Conservation (phyloP, 2,329 filamentous ascomycete genomes). For the Ophiocordyceps australis region DNA sequence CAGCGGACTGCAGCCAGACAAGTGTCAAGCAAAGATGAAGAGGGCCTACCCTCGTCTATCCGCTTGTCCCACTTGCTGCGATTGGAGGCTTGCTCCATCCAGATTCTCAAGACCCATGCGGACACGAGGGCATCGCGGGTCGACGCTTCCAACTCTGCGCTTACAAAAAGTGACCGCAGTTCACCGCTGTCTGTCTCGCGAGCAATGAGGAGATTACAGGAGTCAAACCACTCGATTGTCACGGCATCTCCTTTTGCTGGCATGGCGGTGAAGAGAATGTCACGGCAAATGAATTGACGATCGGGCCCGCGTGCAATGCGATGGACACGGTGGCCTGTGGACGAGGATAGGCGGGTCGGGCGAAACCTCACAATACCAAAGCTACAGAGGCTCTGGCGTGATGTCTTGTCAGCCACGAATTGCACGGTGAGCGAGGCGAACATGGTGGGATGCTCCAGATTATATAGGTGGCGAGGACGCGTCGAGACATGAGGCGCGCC, state of each 20-base stretch:
- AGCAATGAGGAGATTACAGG: slow-evolving; percentile 10
- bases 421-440: slow-evolving; percentile 11
- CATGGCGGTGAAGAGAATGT: slow-evolving; percentile 11
- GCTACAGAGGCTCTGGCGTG: slow-evolving; percentile 9
- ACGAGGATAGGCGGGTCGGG: slow-evolving; percentile 5
- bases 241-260: slow-evolving; percentile 9
- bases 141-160: slow-evolving; percentile 10
- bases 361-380: slow-evolving; percentile 12
- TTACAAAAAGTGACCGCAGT: slow-evolving; percentile 12
- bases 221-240: slow-evolving; percentile 14
- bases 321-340: slow-evolving; percentile 11
- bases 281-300: slow-evolving; percentile 5
- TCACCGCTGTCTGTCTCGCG: slow-evolving; percentile 11
- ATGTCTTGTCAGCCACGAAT: slow-evolving; percentile 14
- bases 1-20: background rate
- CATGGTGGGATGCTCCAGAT: slow-evolving; percentile 13
- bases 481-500: slow-evolving; percentile 9
- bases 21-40: too few relatives aligned
- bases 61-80: too few relatives aligned
- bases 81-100: slow-evolving; percentile 15
- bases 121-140: slow-evolving; percentile 15
- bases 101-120: slow-evolving; percentile 16
- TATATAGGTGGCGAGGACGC: slow-evolving; percentile 13
- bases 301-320: slow-evolving; percentile 9
- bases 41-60: too few relatives aligned